Percentiles rank a stretch among this genome's conserved stretches.
Conservation (phyloP, 768 basidiomycete genomes). For the Russula griseocarnosa region DNA sequence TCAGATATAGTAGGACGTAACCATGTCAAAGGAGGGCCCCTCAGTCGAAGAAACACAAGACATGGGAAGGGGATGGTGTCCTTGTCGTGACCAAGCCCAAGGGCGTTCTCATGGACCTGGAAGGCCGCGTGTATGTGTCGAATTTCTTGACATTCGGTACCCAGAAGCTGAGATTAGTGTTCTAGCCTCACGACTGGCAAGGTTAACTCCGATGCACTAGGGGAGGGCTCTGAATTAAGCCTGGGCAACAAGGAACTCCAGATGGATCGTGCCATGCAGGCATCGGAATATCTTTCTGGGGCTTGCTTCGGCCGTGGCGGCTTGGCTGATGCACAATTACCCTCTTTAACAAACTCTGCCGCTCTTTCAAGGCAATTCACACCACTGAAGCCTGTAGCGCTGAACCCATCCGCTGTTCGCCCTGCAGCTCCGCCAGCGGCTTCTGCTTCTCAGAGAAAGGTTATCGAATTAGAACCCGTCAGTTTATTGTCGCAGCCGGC, state of each 20-base stretch:
- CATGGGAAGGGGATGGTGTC: constrained; percentile 84
- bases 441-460: constrained; percentile 32
- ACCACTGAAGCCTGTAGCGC: constrained; percentile 32
- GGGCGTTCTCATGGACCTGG: constrained; percentile 54
- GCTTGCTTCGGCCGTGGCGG: constrained; percentile 52
- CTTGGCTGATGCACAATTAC: constrained; percentile 27
- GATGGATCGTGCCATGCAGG: constrained; percentile 55
- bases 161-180: constrained; percentile 2
- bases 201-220: constrained; percentile 37
- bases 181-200: constrained; percentile 53
- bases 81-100: constrained; percentile 45
- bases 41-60: constrained; percentile 81
- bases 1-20: background rate
- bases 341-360: constrained; percentile 31
- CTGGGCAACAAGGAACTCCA: constrained; percentile 59
- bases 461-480: constrained; percentile 42
- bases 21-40: constrained; percentile 50
- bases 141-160: background rate
- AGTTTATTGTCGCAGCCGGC: constrained; percentile 20
- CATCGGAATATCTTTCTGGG: constrained; percentile 58
- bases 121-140: constrained; percentile 57
- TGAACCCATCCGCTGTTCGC: constrained; percentile 33
- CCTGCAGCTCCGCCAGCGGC: constrained; percentile 27
- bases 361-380: constrained; percentile 34
- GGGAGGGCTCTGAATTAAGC: constrained; percentile 39